Evolutionary conservation across 1,139 yeast genomes (phyloP), one percentile per base, ranked within the genome.

Genomic region (Geotrichum fermentans): DNA sequence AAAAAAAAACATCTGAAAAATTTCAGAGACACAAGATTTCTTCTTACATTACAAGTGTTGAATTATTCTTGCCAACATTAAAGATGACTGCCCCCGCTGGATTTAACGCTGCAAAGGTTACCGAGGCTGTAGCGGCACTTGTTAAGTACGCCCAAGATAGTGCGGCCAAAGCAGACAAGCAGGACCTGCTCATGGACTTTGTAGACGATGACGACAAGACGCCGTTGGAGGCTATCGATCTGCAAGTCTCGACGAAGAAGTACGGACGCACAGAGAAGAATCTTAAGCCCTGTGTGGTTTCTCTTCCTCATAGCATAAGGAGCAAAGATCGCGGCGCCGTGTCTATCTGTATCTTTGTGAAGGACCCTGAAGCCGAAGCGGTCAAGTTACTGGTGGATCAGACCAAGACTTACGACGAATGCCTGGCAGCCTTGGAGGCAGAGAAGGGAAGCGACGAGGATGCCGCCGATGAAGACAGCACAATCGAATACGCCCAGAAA

Each of bases 241-340:
- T 88, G 50, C 83, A 80, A 58, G 68, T 89, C 55, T 78, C 81
- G 40, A 73, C 80, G 56, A 80, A 79, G 62, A 81, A 82, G 62
- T 83, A 77, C 58, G 78, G 80, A 60, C 68, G 83, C 4, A 70
- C 78, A 41, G 77, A 79, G 60, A 82, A 83, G 56, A 73, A 74
- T 51, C 78, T 88, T 61, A 89, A 89, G 69, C 94, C 96, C 40
- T 81, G 79, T 62, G 65, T 78, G 48, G 74, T 90, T 49, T 57
- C 58, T 16, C 63, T 84, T 44, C 72, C 82, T 43, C 73, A 81
- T 60, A 66, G 83, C 4, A 66, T 80, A 45, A 64, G 68, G 59
- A 66, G 73, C 40, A 57, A 57, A 17, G 48, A 43, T 14, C 39
- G 50, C 13, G 42, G 29, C n/a, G 41, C 49, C 7, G 33, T 47